These are phyloP conservation scores for Camelina laxa DNA, from an alignment of 345 rosid genomes.

Conservation along the genomic window DNA sequence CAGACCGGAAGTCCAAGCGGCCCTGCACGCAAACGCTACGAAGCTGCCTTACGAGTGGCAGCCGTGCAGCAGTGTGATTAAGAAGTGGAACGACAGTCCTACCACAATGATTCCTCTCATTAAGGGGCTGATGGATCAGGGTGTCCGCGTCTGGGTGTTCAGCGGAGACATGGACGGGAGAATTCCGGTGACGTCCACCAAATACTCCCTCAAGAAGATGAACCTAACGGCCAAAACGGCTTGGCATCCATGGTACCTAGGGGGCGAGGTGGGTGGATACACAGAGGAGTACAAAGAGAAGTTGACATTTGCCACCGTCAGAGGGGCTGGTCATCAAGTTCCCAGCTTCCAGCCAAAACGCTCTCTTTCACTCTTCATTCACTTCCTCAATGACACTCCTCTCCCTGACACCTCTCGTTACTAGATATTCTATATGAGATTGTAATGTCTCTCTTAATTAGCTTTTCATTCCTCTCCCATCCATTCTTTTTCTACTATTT, in stretches of 20 bases:
- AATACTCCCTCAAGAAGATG: conserved; percentile 66
- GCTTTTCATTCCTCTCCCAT: conserved; percentile 5
- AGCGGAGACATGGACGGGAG: conserved; percentile 92
- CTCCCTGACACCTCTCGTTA: conserved; percentile 63
- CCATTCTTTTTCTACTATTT: conserved; percentile 26
- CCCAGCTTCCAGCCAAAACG: conserved; percentile 86
- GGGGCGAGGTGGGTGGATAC: conserved; percentile 83
- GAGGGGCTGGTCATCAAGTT: conserved; percentile 93
- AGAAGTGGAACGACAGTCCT: conserved; percentile 69
- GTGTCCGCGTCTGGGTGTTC: conserved; percentile 77
- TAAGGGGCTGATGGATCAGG: conserved; percentile 55
- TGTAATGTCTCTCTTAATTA: conserved; percentile 35
- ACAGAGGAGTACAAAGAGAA: conserved; percentile 71
- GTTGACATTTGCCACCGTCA: conserved; percentile 73
- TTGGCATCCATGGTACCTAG: conserved; percentile 87
- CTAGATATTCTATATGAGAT: conserved; percentile 20
- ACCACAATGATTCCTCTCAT: conserved; percentile 68
- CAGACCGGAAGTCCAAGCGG: conserved; percentile 72
- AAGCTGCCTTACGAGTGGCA: conserved; percentile 70
- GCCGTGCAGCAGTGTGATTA: conserved; percentile 68
- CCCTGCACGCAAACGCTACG: conserved; percentile 84
- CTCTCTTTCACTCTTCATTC: conserved; percentile 72
- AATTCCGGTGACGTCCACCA: conserved; percentile 82
- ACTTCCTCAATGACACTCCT: conserved; percentile 66
- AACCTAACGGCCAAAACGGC: conserved; percentile 54